Evolutionary conservation across 805 yeast species (phyloP).

Genomic region (Wickerhamomyces chambardii): DNA sequence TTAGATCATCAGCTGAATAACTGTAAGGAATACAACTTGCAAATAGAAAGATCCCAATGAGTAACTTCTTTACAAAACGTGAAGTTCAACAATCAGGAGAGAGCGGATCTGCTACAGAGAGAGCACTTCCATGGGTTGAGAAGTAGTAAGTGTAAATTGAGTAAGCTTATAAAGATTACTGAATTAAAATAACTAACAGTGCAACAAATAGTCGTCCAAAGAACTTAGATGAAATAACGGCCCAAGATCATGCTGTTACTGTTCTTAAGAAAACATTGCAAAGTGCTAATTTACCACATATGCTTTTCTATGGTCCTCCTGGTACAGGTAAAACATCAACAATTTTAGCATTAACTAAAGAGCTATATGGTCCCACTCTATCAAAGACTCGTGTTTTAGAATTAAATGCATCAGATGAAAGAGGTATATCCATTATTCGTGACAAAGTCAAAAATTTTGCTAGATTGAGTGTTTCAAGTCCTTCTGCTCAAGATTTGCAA

Average conservation of each 20-base stretch:
- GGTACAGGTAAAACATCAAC: constrained; percentile 93
- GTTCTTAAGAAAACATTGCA: constrained; percentile 73
- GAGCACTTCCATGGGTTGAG: constrained; percentile 81
- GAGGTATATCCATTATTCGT: constrained; percentile 84
- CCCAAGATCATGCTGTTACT: constrained; percentile 84
- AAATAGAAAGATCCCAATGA: neutral
- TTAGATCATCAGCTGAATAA: no score
- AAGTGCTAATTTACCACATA: constrained; percentile 82
- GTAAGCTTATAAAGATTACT: neutral
- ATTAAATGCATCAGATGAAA: constrained; percentile 83
- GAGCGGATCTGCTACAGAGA: constrained; percentile 10
- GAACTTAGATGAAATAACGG: constrained; percentile 75
- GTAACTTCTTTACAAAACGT: neutral
- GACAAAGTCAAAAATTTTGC: constrained; percentile 85
- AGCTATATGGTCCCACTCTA: constrained; percentile 66
- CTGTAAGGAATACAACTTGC: no score
- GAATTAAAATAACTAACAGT: neutral
- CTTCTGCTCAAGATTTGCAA: constrained; percentile 55
- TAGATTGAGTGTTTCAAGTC: constrained; percentile 73
- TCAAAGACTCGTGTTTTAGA: constrained; percentile 69
- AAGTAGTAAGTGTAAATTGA: constrained; percentile 39
- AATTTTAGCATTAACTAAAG: constrained; percentile 72
- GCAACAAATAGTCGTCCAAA: constrained; percentile 58
- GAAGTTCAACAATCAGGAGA: neutral
- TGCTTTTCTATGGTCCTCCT: constrained; percentile 90